Conservation (phyloP, 169 alveolate genomes). For the Eimeria necatrix region DNA sequence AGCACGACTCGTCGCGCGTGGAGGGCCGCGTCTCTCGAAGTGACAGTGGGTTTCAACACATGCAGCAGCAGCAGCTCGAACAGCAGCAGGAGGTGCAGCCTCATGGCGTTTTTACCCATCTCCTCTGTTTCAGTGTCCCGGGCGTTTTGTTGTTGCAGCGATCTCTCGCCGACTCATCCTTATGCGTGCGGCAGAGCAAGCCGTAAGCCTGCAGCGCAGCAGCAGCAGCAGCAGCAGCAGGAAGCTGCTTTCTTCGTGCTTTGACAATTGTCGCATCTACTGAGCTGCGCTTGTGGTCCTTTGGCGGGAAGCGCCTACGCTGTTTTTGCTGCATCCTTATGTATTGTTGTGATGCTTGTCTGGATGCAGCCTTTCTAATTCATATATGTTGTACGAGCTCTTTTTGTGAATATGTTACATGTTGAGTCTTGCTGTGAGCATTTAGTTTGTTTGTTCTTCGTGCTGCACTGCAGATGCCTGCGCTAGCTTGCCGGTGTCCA, state of each 20-base stretch:
- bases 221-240: constrained; percentile 49
- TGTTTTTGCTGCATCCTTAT: neutral
- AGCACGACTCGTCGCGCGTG: constrained; percentile 50
- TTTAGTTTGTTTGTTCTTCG: too few species aligned
- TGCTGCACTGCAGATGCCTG: too few species aligned
- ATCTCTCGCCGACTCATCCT: constrained; percentile 71
- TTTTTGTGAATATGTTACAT: too few species aligned
- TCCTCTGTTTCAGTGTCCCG: neutral
- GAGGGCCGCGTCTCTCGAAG: constrained; percentile 67
- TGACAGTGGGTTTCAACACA: constrained; percentile 54
- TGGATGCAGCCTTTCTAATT: too few species aligned
- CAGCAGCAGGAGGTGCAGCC: constrained; percentile 50
- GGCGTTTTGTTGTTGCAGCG: constrained; percentile 27
- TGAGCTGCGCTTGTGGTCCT: too few species aligned
- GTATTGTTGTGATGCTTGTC: neutral
- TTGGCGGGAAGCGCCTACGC: too few species aligned
- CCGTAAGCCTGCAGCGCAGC: constrained; percentile 39
- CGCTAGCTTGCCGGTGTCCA: too few species aligned
- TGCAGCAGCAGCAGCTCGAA: constrained; percentile 20
- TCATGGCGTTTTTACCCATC: neutral
- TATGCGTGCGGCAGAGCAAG: constrained; percentile 80
- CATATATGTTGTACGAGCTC: too few species aligned
- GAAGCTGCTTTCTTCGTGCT: neutral
- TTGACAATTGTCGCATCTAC: too few species aligned
- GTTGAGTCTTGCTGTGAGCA: too few species aligned